phyloP scores from a whole-genome alignment of 305 asterid species.

The Striga hermonthica region DNA sequence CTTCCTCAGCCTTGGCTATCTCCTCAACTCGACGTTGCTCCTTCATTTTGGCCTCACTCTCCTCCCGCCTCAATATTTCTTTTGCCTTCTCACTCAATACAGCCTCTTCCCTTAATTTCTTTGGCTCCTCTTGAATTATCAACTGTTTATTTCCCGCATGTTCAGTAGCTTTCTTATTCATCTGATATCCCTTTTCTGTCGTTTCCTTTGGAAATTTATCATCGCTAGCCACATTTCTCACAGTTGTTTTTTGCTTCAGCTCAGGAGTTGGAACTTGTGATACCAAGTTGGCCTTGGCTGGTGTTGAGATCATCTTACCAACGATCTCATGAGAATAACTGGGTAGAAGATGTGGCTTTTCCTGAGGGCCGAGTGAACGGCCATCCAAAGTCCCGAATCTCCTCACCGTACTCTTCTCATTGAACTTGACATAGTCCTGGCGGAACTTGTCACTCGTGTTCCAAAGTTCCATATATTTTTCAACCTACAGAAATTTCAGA shows the following conservation, averaged over 20 bases:
- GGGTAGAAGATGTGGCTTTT: constrained; percentile 49
- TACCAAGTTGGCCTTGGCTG: constrained; percentile 31
- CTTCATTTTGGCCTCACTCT: constrained; percentile 37
- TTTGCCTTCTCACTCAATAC: constrained; percentile 48
- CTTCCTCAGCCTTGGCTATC: constrained; percentile 70
- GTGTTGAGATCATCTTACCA: constrained; percentile 26
- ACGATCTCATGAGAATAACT: constrained; percentile 28
- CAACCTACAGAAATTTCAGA: constrained; percentile 42
- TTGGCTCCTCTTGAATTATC: constrained; percentile 31
- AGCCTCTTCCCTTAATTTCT: constrained; percentile 53
- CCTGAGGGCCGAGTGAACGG: constrained; percentile 63
- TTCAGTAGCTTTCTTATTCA: constrained; percentile 30
- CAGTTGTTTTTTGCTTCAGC: constrained; percentile 35
- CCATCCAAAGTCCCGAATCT: constrained; percentile 73
- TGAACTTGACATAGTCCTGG: constrained; percentile 45
- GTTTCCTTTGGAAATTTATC: constrained; percentile 28
- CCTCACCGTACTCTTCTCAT: constrained; percentile 46
- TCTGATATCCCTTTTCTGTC: constrained; percentile 35
- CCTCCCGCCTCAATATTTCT: constrained; percentile 34
- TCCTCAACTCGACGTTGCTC: constrained; percentile 78
- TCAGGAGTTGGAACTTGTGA: constrained; percentile 37
- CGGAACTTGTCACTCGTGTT: constrained; percentile 50
- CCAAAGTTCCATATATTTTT: constrained; percentile 56
- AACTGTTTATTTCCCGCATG: constrained; percentile 32
- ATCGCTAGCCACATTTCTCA: constrained; percentile 31